Evolutionary conservation across 768 basidiomycete genomes (phyloP).

Genomic region (Boletellus ananiceps): DNA sequence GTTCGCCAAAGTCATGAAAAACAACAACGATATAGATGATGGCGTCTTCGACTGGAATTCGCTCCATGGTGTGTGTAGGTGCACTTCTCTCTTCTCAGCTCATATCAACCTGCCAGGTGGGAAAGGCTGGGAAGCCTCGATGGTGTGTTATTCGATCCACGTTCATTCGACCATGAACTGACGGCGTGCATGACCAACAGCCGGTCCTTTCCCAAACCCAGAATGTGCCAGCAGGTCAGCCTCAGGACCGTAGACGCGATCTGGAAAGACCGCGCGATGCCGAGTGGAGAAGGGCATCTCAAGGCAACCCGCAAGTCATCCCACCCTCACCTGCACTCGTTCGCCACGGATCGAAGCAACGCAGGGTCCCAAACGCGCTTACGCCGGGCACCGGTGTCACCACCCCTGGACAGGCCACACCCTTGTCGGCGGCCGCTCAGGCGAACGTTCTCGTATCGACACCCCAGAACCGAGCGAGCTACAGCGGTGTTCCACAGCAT

Average conservation of each 20-base stretch:
- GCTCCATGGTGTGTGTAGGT: slow-evolving; percentile 58
- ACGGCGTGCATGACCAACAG: slow-evolving; percentile 48
- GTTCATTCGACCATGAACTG: slow-evolving; percentile 2
- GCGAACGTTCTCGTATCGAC: slow-evolving; percentile 64
- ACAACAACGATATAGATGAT: slow-evolving; percentile 86
- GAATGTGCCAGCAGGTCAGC: slow-evolving; percentile 43
- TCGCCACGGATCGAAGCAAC: slow-evolving; percentile 69
- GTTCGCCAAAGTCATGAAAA: slow-evolving; percentile 91
- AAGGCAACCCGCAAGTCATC: slow-evolving; percentile 48
- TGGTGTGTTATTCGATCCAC: slow-evolving; percentile 44
- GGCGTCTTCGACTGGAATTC: slow-evolving; percentile 96
- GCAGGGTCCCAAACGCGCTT: slow-evolving; percentile 56
- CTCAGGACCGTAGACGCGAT: slow-evolving; percentile 59
- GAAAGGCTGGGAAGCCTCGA: slow-evolving; percentile 88
- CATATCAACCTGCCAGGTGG: slow-evolving; percentile 49
- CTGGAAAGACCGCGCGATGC: slow-evolving; percentile 45
- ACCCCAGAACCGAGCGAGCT: slow-evolving; percentile 44
- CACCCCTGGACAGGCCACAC: slow-evolving; percentile 55
- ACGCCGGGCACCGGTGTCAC: slow-evolving; percentile 47
- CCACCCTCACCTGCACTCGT: slow-evolving; percentile 79
- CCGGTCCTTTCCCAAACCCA: slow-evolving; percentile 65
- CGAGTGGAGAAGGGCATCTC: slow-evolving; percentile 63
- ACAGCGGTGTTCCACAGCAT: slow-evolving; percentile 45
- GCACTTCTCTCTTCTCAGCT: slow-evolving; percentile 1
- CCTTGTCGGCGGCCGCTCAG: slow-evolving; percentile 72